Conservation (phyloP, 177 flowering plant species). For the Telopea speciosissima region DNA sequence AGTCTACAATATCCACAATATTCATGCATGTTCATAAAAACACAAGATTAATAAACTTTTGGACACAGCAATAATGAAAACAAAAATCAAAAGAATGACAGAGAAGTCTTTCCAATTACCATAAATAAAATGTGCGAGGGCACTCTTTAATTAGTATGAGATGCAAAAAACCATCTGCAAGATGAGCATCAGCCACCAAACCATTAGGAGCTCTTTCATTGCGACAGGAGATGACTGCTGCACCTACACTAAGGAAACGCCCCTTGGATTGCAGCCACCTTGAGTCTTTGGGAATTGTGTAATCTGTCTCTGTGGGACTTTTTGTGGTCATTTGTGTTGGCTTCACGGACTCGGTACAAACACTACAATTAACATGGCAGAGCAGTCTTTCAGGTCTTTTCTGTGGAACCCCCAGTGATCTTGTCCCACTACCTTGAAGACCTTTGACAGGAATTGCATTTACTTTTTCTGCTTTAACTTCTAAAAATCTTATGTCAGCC, state of each 20-base stretch:
- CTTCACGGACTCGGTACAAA: conserved; percentile 31
- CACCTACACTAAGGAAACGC: conserved; percentile 79
- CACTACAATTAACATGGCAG: conserved; percentile 57
- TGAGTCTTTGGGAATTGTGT: conserved; percentile 18
- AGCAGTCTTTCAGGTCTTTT: conserved; percentile 36
- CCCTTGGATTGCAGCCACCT: conserved; percentile 73
- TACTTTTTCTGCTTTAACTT: conserved; percentile 40
- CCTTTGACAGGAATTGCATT: conserved; percentile 20
- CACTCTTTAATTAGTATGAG: conserved; percentile 81
- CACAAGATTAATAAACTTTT: too few relatives aligned
- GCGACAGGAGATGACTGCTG: conserved; percentile 83
- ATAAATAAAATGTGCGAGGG: conserved; percentile 67
- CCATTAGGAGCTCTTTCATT: conserved; percentile 97
- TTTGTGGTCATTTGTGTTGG: conserved; percentile 14
- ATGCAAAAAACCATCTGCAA: conserved; percentile 85
- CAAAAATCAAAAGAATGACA: too few relatives aligned
- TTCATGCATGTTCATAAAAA: background rate
- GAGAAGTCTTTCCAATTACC: conserved; percentile 32
- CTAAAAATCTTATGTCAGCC: conserved; percentile 70
- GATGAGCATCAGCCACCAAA: conserved; percentile 94
- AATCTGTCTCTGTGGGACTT: conserved; percentile 14
- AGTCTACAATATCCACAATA: background rate
- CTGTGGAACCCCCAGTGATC: conserved; percentile 15
- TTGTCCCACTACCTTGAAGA: conserved; percentile 10
- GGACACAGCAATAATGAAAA: background rate